These are phyloP conservation scores for Pseudisothecium myosuroides DNA, from an alignment of 225 moss, liverwort and hornwort species.

Conservation along the genomic window DNA sequence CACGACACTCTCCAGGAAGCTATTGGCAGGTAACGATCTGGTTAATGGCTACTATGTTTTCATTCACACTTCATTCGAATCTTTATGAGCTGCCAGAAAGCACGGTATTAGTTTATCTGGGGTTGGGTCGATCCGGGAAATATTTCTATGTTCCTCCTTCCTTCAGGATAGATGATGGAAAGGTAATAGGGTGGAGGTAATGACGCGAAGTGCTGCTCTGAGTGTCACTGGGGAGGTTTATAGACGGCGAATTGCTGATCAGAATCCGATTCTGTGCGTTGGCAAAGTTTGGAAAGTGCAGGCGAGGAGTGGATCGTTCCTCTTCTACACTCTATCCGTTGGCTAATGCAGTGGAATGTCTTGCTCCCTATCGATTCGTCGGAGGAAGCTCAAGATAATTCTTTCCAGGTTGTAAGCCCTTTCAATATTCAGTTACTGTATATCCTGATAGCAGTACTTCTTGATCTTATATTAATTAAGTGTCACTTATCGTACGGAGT, in stretches of 20 bases:
- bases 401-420: constrained; percentile 46
- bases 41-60: background rate
- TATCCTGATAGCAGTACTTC: background rate
- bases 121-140: background rate
- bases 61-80: background rate
- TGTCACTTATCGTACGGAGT: background rate
- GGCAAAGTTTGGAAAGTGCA: constrained; percentile 75
- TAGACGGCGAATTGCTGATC: background rate
- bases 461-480: background rate
- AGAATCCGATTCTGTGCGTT: background rate
- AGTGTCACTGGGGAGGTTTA: background rate
- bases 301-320: constrained; percentile 63
- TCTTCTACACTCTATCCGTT: constrained; percentile 58
- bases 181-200: background rate
- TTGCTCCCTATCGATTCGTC: constrained; percentile 21
- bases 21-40: constrained; percentile 43
- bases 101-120: background rate
- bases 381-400: constrained; percentile 61
- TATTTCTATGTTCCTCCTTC: background rate
- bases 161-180: background rate
- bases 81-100: background rate
- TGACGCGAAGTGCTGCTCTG: background rate
- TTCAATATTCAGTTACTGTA: background rate
- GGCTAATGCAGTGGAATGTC: constrained; percentile 56
- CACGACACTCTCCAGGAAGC: constrained; percentile 40